Evolutionary conservation across 2,329 filamentous ascomycete species (phyloP), one percentile per base, ranked within the genome.

Genomic region (Immersiporthe knoxdaviesiana): DNA sequence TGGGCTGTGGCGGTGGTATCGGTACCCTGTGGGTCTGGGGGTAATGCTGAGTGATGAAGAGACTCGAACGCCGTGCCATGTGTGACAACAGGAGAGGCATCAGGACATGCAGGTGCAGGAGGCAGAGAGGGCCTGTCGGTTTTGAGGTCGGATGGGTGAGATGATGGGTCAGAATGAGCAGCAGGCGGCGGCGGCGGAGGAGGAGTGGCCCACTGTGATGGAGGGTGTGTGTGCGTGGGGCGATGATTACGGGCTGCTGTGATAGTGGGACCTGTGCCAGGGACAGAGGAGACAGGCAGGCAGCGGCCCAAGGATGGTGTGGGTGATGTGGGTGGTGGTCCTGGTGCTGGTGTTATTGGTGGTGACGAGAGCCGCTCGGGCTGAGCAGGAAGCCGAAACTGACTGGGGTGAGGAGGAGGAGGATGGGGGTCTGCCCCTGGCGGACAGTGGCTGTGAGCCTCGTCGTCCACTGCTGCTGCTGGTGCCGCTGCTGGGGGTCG

Each of bases 21-120:
- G 64, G 70, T 27, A 63, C 70, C 39, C n/a, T 30, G 41, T 30
- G 62, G 27, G 66, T 32, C 66, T 21, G 56, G 30, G 44, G 56
- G 30, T 37, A 62, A 41, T 70, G 39, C 65, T 63, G 52, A 50
- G 54, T 39, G 64, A 39, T 65, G 58, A 44, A 61, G 35, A 56
- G 61, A 44, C 44, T 65, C 67, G 63, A 63, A 41, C 44, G 35
- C 32, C n/a, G 66, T 70, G 70, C 70, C 70, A 70, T 72, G 68
- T 70, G 64, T 30, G 52, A 69, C 47, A 54, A 65, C 61, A 56
- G 63, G 24, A 30, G 50, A 56, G 47, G 47, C 61, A 61, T 65
- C 50, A 14, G 70, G 67, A 41, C 4, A 8, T 35, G 35, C 35
- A 35, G 60, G 64, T 24, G 52, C 60, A 69, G 32, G 14, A 35